These are phyloP conservation scores for Claviceps maximensis DNA, from an alignment of 2,329 filamentous ascomycete species.

Conservation along the genomic window DNA sequence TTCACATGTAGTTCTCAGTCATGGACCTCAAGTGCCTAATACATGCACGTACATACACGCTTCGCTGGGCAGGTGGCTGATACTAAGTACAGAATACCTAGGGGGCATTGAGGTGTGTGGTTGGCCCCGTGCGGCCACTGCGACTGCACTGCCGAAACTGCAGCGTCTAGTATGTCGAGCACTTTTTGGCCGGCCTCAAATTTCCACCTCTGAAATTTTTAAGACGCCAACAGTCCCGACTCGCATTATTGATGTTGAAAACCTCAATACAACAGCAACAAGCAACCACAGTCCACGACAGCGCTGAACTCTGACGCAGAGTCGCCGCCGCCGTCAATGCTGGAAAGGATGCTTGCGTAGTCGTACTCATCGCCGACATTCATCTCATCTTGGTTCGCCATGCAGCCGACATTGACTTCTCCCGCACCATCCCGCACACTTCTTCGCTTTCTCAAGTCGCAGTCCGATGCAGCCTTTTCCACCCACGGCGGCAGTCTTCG, in stretches of 20 bases:
- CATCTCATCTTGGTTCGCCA: slow-evolving; percentile 16
- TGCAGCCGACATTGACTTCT: slow-evolving; percentile 30
- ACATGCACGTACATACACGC: too few relatives aligned
- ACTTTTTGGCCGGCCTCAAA: too few relatives aligned
- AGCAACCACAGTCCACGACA: not conserved
- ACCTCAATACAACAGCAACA: not conserved
- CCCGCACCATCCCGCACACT: slow-evolving; percentile 43
- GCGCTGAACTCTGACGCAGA: not conserved
- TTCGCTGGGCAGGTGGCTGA: too few relatives aligned
- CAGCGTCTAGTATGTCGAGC: too few relatives aligned
- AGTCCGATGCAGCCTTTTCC: slow-evolving; percentile 48
- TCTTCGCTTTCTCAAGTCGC: slow-evolving; percentile 59
- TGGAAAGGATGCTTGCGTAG: not conserved
- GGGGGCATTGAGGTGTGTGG: too few relatives aligned
- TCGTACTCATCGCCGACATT: slow-evolving; percentile 4
- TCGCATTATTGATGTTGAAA: too few relatives aligned
- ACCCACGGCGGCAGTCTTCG: slow-evolving; percentile 21
- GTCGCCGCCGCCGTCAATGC: slow-evolving; percentile 6
- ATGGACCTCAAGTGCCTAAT: too few relatives aligned
- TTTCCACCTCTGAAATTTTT: too few relatives aligned
- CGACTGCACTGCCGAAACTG: too few relatives aligned
- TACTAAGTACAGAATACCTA: too few relatives aligned
- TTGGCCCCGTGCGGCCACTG: too few relatives aligned
- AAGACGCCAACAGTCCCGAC: not conserved
- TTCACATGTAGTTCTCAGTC: too few relatives aligned